Base-by-base conservation (phyloP, 345 rosid species). In the Psidium guajava region DNA sequence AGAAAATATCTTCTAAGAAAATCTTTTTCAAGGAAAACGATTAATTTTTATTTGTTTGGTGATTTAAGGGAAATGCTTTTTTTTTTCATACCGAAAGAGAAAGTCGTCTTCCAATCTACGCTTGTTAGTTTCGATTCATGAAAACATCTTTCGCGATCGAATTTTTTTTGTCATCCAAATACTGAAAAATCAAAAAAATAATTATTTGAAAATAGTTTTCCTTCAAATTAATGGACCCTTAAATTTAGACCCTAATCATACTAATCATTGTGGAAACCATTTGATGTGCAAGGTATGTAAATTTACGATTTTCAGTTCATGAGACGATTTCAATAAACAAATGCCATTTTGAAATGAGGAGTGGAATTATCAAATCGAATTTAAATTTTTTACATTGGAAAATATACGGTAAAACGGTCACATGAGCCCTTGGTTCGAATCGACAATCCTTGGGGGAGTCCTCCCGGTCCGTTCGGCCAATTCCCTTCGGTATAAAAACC, bases 161-260 rank as follows among this genome's bases (percentile, higher is more conserved):
- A 2, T 42, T 42, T 42, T 42, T 42, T 42, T 42, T 42, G 44
- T 42, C 44, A 42, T 42, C 6, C 44, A 42, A 42, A 42, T 6
- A 42, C 44, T 2, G 6, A 4, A 42, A 42, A 42, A 42, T 42
- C 3, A 4, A 42, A 42, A 42, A 42, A 42, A 42, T 2, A 42
- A 42, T 42, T 40, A 2, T 40, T 5, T 42, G 44, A 42, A 42
- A 42, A 42, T 42, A 42, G 44, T 42, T 42, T 42, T 42, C 14
- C 28, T 57, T 57, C 61, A 11, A 11, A 58, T n/a, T 5, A 58
- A 58, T 0, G 18, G 0, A 12, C 2, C 8, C 2, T 2, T 58
- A 0, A 12, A 58, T 12, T 58, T 4, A 58, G n/a, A 58, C 32
- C 27, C 4, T 58, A n/a, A n/a, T 0, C 69, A 58, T 58, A 25